Percentiles rank a stretch among this genome's conserved stretches.
These are phyloP conservation scores for Candida nitratophila DNA, from an alignment of 805 yeast genomes.

Conservation along the genomic window DNA sequence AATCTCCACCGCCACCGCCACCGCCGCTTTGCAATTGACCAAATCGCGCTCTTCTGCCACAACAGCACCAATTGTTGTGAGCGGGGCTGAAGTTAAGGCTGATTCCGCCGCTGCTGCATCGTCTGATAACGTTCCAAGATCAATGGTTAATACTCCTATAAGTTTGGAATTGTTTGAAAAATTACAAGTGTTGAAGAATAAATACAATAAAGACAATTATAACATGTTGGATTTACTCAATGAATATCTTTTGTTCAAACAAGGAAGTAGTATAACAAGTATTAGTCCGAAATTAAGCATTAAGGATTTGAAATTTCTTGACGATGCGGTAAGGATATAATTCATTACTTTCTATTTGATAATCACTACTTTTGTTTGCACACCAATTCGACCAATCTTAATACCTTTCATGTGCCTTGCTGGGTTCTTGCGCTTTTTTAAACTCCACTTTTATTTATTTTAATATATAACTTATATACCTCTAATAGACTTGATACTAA, in stretches of 20 bases:
- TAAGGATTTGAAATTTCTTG: constrained; percentile 11
- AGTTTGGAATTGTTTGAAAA: constrained; percentile 13
- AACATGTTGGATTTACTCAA: constrained; percentile 7
- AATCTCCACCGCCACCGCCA: too few relatives aligned
- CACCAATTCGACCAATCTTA: too few relatives aligned
- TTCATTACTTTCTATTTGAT: not conserved
- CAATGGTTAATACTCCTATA: not conserved
- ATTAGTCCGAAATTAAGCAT: constrained; percentile 3
- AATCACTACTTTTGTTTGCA: not conserved
- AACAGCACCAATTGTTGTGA: too few relatives aligned
- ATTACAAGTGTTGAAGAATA: constrained; percentile 13
- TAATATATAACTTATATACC: too few relatives aligned
- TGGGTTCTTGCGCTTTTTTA: too few relatives aligned
- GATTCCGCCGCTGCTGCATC: not conserved
- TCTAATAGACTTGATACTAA: too few relatives aligned
- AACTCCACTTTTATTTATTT: too few relatives aligned
- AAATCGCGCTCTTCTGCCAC: too few relatives aligned
- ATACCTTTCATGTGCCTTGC: too few relatives aligned
- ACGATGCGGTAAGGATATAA: constrained; percentile 4
- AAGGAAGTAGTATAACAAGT: not conserved
- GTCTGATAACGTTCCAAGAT: not conserved
- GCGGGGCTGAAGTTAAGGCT: too few relatives aligned
- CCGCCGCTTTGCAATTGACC: too few relatives aligned
- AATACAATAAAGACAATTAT: constrained; percentile 18
- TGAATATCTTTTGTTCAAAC: not conserved